Percentiles rank a stretch among this genome's conserved stretches.
These are phyloP conservation scores for Colletotrichum gigasporum DNA, from an alignment of 2,329 filamentous ascomycete genomes.

Conservation along the genomic window DNA sequence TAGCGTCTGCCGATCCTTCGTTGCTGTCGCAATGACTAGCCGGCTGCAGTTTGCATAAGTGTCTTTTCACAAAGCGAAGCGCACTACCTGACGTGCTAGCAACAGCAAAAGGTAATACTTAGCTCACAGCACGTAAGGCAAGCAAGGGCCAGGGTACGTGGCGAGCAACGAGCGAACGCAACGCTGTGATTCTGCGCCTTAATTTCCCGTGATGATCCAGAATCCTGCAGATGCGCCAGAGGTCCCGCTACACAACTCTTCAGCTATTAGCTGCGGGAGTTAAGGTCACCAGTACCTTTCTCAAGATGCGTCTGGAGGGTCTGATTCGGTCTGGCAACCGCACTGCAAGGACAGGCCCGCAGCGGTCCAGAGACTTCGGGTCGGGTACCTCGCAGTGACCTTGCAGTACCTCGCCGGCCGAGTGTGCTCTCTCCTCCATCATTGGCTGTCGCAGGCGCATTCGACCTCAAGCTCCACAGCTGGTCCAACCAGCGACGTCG, in stretches of 20 bases:
- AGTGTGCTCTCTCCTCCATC: neutral
- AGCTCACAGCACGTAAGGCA: conserved; percentile 3
- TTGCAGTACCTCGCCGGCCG: conserved; percentile 13
- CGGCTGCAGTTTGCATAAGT: conserved; percentile 15
- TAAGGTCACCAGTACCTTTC: neutral
- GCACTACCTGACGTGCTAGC: neutral
- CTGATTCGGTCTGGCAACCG: neutral
- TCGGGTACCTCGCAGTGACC: conserved; percentile 24
- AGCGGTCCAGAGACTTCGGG: neutral
- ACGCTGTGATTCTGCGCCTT: conserved; percentile 32
- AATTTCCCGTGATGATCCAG: conserved; percentile 28
- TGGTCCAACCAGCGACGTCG: neutral
- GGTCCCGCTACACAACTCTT: neutral
- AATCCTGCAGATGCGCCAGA: neutral
- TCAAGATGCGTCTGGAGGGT: neutral
- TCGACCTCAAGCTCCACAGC: no score
- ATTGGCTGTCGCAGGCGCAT: conserved; percentile 5
- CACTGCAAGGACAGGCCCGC: neutral
- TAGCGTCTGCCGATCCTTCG: conserved; percentile 23
- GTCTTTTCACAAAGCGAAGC: neutral
- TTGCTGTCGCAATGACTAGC: conserved; percentile 25
- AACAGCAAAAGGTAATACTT: neutral
- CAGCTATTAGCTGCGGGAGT: accelerated
- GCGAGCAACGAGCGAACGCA: conserved; percentile 13
- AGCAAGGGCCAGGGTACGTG: conserved; percentile 15